Base-by-base conservation (phyloP, 1,139 yeast genomes). In the Pichia terricola region DNA sequence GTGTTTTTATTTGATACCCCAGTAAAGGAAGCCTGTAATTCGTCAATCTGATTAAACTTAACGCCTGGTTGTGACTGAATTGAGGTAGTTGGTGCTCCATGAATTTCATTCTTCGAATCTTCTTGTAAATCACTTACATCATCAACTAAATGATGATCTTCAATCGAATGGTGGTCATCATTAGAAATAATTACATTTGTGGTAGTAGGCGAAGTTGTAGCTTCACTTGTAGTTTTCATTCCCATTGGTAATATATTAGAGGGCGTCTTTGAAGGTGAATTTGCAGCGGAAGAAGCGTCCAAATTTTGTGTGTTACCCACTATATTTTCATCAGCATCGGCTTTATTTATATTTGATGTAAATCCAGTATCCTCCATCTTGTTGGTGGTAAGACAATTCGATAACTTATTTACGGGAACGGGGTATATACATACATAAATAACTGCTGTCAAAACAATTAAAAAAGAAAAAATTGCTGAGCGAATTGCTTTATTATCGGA, bases 11-110 rank as follows among this genome's bases (percentile, higher is more conserved):
- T 55, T 26, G 65, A 58, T 41, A 63, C 56, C 4, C 67, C 67
- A 0, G 70, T 62, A 50, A 68, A 67, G 27, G 62, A 60, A 1
- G 72, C 72, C 26, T 64, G 52, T 3, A 68, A 53, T 41, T 60
- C 63, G 16, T 62, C 62, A 4, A 53, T 52, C 34, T 59, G 65
- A 22, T 44, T 46, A 10, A 58, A 52, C 27, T 50, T 55, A 10
- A 57, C 55, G 27, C 58, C 59, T 4, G 54, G 46, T 2, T 52
- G 43, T 7, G 45, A 39, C 34, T 45, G 42, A 9, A 43, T 40
- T 22, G 49, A 41, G 9, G 46, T 26, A 8, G 39, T 31, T 11
- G 46, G 41, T 8, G 40, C 26, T 35, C 37, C 8, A 34, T 37
- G 25, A 8, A 32, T 10, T 28, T 28, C 32, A 9, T 7, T 30